These are phyloP conservation scores for Boletus pseudo-olivaceus DNA, from an alignment of 768 basidiomycete genomes.

Conservation along the genomic window DNA sequence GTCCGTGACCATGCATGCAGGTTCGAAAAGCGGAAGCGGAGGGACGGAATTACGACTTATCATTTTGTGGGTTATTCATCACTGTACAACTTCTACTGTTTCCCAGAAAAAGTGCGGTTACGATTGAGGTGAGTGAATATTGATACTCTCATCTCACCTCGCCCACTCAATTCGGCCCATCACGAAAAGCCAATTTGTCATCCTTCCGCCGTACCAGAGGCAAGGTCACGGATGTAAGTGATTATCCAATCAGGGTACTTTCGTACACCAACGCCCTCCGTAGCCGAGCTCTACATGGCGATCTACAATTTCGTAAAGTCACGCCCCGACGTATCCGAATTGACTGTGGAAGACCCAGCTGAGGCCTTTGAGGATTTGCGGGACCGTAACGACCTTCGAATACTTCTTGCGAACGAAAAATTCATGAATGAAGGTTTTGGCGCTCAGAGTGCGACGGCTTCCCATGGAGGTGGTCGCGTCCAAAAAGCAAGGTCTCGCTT, in stretches of 20 bases:
- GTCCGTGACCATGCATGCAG: slow-evolving; percentile 37
- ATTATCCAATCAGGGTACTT: not conserved
- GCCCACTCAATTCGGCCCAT: not conserved
- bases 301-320: slow-evolving; percentile 75
- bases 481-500: slow-evolving; percentile 40
- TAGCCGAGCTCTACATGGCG: slow-evolving; percentile 84
- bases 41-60: slow-evolving; percentile 57
- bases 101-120: slow-evolving; percentile 85
- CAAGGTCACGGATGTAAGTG: slow-evolving; percentile 85
- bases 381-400: slow-evolving; percentile 85
- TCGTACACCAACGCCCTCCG: not conserved
- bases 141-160: not conserved
- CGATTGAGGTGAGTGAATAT: slow-evolving; percentile 65
- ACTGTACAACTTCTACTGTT: slow-evolving; percentile 93
- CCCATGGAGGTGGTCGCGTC: slow-evolving; percentile 47
- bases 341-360: slow-evolving; percentile 96
- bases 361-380: slow-evolving; percentile 97
- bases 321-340: slow-evolving; percentile 72
- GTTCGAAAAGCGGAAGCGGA: slow-evolving; percentile 79
- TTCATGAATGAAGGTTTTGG: slow-evolving; percentile 76
- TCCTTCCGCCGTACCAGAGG: slow-evolving; percentile 85
- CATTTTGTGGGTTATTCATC: slow-evolving; percentile 96
- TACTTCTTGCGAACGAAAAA: slow-evolving; percentile 59
- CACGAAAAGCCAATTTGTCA: slow-evolving; percentile 80
- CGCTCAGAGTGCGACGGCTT: slow-evolving; percentile 27